Base-by-base conservation (phyloP, 164 flowering plant genomes). In the Stephania japonica region DNA sequence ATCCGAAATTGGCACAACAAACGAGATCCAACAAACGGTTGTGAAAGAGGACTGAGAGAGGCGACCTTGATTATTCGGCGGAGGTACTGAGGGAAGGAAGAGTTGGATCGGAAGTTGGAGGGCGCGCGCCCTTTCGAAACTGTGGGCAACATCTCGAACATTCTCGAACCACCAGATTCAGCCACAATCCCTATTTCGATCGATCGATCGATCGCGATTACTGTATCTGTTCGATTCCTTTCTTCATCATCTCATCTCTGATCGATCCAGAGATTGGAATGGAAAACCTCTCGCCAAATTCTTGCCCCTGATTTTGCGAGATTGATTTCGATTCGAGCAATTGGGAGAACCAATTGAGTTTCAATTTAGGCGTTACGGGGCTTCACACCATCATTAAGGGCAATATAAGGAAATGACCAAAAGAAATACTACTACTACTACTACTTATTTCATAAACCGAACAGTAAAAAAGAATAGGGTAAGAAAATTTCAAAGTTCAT, bases 21-120 rank as follows among this genome's bases (percentile, higher is more conserved):
- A 69, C 5, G 19, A 66, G 61, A 50, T 59, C 75, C 18, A 53
- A 19, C 24, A 26, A 24, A 32, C 19, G 5, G 14, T 32, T 26
- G 59, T 21, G 13, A 75, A 43, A 62, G 18, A 6, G 32, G 44
- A 67, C 13, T 8, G 8, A 11, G 24, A 38, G 16, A 41, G 10
- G n/a, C 21, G 63, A 82, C 84, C 84, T 82, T 82, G 82, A 82
- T 77, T n/a, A 82, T 82, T 68, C 84, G 70, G 38, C 84, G 73
- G 69, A 82, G 82, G 77, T 82, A 82, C 50, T 82, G 82, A 38
- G 81, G 80, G 53, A 79, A 62, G 70, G 70, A 67, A 21, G 80
- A 73, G 71, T 65, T 77, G 26, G 80, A 70, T 62, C 84, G 84
- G 42, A 71, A 76, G 63, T 73, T 75, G 16, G 80, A 77, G 76